A percentile compares a stretch with the other conserved stretches of the same genome.
Evolutionary conservation across 2,329 filamentous ascomycete genomes (phyloP).

Genomic region (Ilyonectria robusta): DNA sequence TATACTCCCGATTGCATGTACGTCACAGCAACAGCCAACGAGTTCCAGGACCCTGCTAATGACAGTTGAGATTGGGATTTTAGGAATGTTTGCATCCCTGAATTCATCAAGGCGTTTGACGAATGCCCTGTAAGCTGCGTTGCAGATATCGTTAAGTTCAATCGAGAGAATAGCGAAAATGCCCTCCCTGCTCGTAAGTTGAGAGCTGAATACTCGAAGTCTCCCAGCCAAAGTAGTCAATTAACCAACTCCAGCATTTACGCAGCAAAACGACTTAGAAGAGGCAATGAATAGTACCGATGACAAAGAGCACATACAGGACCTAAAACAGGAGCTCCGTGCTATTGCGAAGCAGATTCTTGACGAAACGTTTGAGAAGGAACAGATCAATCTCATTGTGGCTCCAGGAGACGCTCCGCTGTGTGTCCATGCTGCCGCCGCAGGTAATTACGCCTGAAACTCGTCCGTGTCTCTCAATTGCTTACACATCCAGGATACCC

Average conservation of each 20-base stretch:
- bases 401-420: constrained; percentile 11
- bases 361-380: background rate
- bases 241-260: background rate
- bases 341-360: background rate
- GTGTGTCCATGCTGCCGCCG: constrained; percentile 10
- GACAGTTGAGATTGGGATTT: constrained; percentile 13
- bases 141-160: constrained; percentile 6
- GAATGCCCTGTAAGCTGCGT: background rate
- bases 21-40: background rate
- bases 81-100: constrained; percentile 10
- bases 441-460: constrained; percentile 5
- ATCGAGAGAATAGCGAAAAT: constrained; percentile 2
- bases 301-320: background rate
- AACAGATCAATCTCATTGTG: constrained; percentile 8
- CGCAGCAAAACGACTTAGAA: constrained; percentile 11
- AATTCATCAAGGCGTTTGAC: constrained; percentile 6
- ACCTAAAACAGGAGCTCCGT: constrained; percentile 2
- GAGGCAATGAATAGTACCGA: background rate
- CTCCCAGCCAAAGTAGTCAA: background rate
- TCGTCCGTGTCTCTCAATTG: background rate
- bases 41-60: background rate
- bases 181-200: background rate
- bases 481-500: constrained; percentile 10
- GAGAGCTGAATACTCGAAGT: background rate
- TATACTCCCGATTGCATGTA: constrained; percentile 17